phyloP scores from a whole-genome alignment of 1,139 yeast genomes.

The Suhomyces coccinellae region DNA sequence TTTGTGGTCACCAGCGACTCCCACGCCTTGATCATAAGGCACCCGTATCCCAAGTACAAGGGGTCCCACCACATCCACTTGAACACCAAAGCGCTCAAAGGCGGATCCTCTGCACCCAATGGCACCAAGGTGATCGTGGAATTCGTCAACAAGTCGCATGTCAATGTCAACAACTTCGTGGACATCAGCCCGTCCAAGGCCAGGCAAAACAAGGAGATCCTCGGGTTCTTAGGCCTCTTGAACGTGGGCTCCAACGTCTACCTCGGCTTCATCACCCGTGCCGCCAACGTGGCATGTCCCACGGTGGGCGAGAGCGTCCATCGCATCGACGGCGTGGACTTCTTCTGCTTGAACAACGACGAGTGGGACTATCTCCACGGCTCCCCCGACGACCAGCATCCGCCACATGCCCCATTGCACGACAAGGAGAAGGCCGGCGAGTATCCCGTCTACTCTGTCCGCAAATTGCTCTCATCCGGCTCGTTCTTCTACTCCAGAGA shows the following conservation, averaged over 20 bases:
- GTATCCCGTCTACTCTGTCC: constrained; percentile 60
- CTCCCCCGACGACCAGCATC: constrained; percentile 19
- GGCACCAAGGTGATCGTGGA: constrained; percentile 49
- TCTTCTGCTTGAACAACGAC: constrained; percentile 60
- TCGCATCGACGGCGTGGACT: constrained; percentile 57
- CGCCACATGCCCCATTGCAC: constrained; percentile 13
- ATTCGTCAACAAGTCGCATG: constrained; percentile 38
- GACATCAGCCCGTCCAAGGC: constrained; percentile 40
- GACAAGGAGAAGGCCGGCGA: constrained; percentile 33
- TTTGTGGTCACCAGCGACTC: constrained; percentile 51
- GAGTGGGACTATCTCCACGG: constrained; percentile 45
- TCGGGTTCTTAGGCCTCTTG: constrained; percentile 64
- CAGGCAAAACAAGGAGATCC: constrained; percentile 31
- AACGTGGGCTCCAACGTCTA: constrained; percentile 54
- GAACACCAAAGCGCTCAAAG: constrained; percentile 26
- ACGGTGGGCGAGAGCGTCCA: constrained; percentile 53
- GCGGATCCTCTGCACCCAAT: background rate
- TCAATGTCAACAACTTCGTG: constrained; percentile 40
- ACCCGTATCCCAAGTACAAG: constrained; percentile 40
- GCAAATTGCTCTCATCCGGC: constrained; percentile 59
- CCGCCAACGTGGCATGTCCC: constrained; percentile 61
- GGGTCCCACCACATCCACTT: constrained; percentile 35
- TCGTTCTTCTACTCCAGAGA: constrained; percentile 65
- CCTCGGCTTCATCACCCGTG: constrained; percentile 58
- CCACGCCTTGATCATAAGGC: constrained; percentile 52